Conservation (phyloP, 768 basidiomycete species). For the Lyophyllum semitale region DNA sequence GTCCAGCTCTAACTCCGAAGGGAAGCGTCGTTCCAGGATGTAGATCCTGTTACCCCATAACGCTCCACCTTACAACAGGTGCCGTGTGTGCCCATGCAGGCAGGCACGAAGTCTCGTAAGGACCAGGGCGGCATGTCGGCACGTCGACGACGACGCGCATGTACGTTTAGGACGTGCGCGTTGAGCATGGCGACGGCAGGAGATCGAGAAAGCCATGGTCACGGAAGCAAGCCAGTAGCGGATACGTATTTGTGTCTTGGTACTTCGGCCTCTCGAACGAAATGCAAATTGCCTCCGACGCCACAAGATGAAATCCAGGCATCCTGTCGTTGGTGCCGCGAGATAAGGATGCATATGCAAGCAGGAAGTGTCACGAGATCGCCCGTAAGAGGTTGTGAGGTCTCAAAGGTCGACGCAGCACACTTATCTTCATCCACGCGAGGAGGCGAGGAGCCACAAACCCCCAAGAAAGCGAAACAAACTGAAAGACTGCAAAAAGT, state of each 20-base stretch:
- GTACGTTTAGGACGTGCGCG: not conserved
- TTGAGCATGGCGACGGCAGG: not conserved
- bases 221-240: too few species aligned
- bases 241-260: too few species aligned
- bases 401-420: not conserved
- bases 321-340: not conserved
- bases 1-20: not conserved
- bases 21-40: not conserved
- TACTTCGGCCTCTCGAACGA: not conserved
- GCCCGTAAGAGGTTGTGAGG: not conserved
- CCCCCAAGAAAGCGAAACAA: not conserved
- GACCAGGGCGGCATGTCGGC: not conserved
- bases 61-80: not conserved
- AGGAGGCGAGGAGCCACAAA: not conserved
- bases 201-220: not conserved
- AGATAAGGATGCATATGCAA: not conserved
- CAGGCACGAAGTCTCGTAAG: not conserved
- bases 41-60: not conserved
- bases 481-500: constrained; percentile 2
- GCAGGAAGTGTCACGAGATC: not conserved
- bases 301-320: not conserved
- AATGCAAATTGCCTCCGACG: not conserved
- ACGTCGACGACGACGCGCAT: not conserved
- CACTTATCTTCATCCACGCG: not conserved
- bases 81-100: not conserved